phyloP scores from a whole-genome alignment of 805 yeast genomes.

The Lipomyces sp. region DNA sequence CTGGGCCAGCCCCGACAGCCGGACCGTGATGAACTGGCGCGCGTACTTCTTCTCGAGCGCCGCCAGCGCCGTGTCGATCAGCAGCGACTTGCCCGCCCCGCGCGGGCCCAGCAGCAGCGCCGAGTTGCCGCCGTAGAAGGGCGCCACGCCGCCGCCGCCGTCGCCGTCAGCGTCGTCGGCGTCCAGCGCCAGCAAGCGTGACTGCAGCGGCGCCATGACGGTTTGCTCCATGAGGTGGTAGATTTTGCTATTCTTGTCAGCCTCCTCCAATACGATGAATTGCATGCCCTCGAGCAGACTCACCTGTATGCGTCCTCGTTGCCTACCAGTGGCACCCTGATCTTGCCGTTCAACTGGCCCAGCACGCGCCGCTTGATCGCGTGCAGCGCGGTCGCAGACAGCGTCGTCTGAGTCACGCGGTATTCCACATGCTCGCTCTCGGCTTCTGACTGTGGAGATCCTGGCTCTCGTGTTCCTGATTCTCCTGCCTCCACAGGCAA shows the following conservation, averaged over 20 bases:
- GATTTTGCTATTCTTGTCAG: conserved; percentile 52
- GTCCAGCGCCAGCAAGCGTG: neutral
- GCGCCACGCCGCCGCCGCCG: conserved; percentile 2
- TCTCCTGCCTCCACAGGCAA: no score
- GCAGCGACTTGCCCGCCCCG: conserved; percentile 67
- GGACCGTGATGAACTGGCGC: conserved; percentile 56
- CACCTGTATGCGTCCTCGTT: conserved; percentile 21
- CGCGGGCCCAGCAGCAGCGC: conserved; percentile 76
- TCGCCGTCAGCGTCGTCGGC: neutral
- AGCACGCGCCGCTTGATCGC: conserved; percentile 18
- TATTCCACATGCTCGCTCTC: no score
- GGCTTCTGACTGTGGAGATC: no score
- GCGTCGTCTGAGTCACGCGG: no score
- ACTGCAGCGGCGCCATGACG: conserved; percentile 14
- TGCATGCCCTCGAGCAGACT: no score
- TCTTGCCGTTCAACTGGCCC: conserved; percentile 22
- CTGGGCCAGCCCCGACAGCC: conserved; percentile 69
- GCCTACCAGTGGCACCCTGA: conserved; percentile 19
- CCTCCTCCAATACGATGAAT: no score
- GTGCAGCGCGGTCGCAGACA: neutral
- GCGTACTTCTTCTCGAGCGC: conserved; percentile 43
- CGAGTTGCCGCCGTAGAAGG: conserved; percentile 66
- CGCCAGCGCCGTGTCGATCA: conserved; percentile 56
- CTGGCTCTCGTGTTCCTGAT: no score
- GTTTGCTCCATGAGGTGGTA: conserved; percentile 34